Evolutionary conservation across 2,329 filamentous ascomycete species (phyloP).

Genomic region (Ramularia collo-cygni): DNA sequence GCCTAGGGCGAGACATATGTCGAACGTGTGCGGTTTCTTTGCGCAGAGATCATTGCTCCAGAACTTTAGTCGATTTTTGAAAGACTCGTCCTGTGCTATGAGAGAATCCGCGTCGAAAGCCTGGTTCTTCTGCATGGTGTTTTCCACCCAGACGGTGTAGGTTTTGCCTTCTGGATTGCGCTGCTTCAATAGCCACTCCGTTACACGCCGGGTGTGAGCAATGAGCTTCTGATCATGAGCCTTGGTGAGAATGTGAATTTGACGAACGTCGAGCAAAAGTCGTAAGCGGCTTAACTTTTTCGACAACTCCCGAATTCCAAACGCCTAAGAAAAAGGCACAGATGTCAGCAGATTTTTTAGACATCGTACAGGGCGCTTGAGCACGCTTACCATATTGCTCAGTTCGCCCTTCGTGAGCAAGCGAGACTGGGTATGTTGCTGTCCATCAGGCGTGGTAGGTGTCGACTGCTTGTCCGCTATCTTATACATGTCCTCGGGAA

Average conservation of each 20-base stretch:
- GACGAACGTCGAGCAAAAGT: constrained; percentile 72
- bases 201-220: constrained; percentile 66
- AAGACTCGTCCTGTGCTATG: constrained; percentile 52
- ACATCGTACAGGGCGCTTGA: no score
- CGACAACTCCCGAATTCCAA: constrained; percentile 85
- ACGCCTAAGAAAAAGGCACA: no score
- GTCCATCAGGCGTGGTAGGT: constrained; percentile 26
- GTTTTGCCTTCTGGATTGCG: constrained; percentile 52
- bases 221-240: constrained; percentile 80
- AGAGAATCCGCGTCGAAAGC: constrained; percentile 68
- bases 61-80: constrained; percentile 59
- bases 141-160: constrained; percentile 76
- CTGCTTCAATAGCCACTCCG: constrained; percentile 69
- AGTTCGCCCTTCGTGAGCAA: constrained; percentile 91
- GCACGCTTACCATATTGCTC: constrained; percentile 95
- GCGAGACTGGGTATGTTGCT: constrained; percentile 51
- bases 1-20: constrained; percentile 80
- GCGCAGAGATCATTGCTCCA: constrained; percentile 79
- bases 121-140: constrained; percentile 62
- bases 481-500: constrained; percentile 25
- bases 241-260: constrained; percentile 85
- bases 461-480: constrained; percentile 39
- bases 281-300: constrained; percentile 78
- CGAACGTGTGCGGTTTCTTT: constrained; percentile 75
- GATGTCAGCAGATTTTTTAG: no score